These are phyloP conservation scores for Pascua guehoae DNA, from an alignment of 1,284 basidiomycete species.

Conservation along the genomic window DNA sequence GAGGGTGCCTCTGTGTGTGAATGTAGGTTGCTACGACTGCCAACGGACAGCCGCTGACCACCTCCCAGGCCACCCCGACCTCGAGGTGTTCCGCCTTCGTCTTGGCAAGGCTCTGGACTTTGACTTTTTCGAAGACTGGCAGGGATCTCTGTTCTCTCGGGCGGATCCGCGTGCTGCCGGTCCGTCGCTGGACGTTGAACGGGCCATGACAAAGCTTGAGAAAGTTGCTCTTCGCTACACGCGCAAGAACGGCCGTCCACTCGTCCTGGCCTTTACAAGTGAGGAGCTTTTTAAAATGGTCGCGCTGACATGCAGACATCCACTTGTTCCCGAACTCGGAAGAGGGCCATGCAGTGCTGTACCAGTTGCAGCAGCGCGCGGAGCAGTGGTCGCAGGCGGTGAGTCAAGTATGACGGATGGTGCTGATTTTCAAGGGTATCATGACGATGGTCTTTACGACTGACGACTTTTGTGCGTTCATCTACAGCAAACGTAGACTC, in stretches of 20 bases:
- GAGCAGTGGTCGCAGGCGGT: constrained; percentile 81
- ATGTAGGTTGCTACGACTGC: constrained; percentile 32
- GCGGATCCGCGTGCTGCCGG: constrained; percentile 80
- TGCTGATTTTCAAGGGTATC: constrained; percentile 55
- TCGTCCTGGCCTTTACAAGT: constrained; percentile 70
- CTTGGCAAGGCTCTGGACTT: constrained; percentile 65
- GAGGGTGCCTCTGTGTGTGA: constrained; percentile 55
- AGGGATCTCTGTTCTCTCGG: constrained; percentile 64
- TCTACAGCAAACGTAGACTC: too few relatives aligned
- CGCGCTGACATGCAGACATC: constrained; percentile 48
- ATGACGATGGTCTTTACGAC: constrained; percentile 74
- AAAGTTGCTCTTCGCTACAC: constrained; percentile 71
- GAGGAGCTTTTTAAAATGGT: constrained; percentile 1
- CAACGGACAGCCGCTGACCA: not conserved
- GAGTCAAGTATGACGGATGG: constrained; percentile 28
- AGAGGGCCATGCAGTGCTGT: constrained; percentile 68
- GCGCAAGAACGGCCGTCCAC: constrained; percentile 59
- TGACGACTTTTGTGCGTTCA: constrained; percentile 65
- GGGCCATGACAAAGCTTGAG: constrained; percentile 79
- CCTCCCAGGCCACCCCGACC: constrained; percentile 60
- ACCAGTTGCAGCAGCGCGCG: constrained; percentile 78
- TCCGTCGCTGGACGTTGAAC: constrained; percentile 73
- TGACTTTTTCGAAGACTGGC: constrained; percentile 64
- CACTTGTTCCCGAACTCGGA: constrained; percentile 76
- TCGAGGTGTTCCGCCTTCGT: constrained; percentile 71